phyloP scores from a whole-genome alignment of 73 alveolate genomes.

The Paramecium octaurelia region DNA sequence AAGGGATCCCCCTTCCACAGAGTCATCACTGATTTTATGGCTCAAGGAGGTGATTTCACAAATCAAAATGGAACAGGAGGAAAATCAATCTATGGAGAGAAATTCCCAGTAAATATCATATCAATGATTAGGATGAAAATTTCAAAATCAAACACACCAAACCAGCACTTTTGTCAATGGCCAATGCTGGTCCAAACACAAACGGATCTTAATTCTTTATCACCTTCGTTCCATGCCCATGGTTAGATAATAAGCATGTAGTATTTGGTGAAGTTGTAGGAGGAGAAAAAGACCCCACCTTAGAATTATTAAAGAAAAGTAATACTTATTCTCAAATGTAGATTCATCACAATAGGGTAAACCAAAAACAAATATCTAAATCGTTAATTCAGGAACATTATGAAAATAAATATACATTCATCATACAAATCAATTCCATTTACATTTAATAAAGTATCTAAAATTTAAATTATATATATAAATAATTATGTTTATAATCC shows the following conservation, averaged over 20 bases:
- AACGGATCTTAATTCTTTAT: slow-evolving; percentile 94
- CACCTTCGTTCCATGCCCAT: slow-evolving; percentile 82
- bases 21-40: slow-evolving; percentile 90
- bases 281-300: slow-evolving; percentile 67
- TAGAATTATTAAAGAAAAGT: slow-evolving; percentile 64
- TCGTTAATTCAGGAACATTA: neutral
- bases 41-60: slow-evolving; percentile 95
- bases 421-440: neutral
- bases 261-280: slow-evolving; percentile 89
- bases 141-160: slow-evolving; percentile 80
- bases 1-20: slow-evolving; percentile 96
- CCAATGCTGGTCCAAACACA: slow-evolving; percentile 97
- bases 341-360: slow-evolving; percentile 33
- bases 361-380: neutral
- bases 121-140: slow-evolving; percentile 77
- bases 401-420: neutral
- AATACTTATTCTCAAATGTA: neutral
- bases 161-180: slow-evolving; percentile 94
- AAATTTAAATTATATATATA: neutral
- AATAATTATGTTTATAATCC: neutral
- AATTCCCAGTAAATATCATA: slow-evolving; percentile 54
- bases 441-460: neutral
- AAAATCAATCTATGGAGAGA: slow-evolving; percentile 87
- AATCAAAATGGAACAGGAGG: slow-evolving; percentile 95
- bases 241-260: slow-evolving; percentile 89